phyloP scores from a whole-genome alignment of 2,329 filamentous ascomycete species.

The Westerdykella ornata region DNA sequence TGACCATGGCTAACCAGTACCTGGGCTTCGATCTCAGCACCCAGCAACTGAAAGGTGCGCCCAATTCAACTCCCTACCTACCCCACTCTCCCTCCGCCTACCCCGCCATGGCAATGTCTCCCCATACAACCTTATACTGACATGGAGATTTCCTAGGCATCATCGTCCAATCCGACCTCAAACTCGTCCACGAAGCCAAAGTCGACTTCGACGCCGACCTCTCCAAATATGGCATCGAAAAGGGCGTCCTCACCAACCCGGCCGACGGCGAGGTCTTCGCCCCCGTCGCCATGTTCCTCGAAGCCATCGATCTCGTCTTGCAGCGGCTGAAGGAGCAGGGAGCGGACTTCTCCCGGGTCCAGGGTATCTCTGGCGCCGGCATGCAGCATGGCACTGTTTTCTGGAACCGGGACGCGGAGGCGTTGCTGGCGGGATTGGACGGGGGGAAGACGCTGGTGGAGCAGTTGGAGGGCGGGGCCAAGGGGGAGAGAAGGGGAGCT shows the following conservation, averaged over 20 bases:
- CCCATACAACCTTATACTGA: slow-evolving; percentile 8
- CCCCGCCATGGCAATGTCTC: slow-evolving; percentile 18
- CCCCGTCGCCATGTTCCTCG: slow-evolving; percentile 89
- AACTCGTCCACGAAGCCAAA: slow-evolving; percentile 75
- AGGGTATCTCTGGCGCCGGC: slow-evolving; percentile 81
- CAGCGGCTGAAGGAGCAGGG: slow-evolving; percentile 61
- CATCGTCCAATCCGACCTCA: slow-evolving; percentile 74
- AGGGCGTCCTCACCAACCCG: slow-evolving; percentile 80
- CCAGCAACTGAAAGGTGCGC: slow-evolving; percentile 82
- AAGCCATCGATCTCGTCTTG: slow-evolving; percentile 82
- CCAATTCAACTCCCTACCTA: slow-evolving; percentile 4
- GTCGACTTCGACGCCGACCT: slow-evolving; percentile 95
- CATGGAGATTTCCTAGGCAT: slow-evolving; percentile 52
- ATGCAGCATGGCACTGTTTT: slow-evolving; percentile 98
- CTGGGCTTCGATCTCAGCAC: slow-evolving; percentile 94
- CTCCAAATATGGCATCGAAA: slow-evolving; percentile 59
- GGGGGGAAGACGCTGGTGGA: slow-evolving; percentile 57
- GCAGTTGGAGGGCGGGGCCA: slow-evolving; percentile 52
- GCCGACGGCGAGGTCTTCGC: slow-evolving; percentile 84
- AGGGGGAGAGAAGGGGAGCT: slow-evolving; percentile 45
- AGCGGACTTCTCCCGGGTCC: slow-evolving; percentile 66
- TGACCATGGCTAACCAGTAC: slow-evolving; percentile 53
- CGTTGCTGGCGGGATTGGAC: slow-evolving; percentile 56
- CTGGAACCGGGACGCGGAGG: slow-evolving; percentile 68
- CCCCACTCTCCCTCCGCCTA: slow-evolving; percentile 17